Base-by-base conservation (phyloP, 2,329 filamentous ascomycete species). In the Botryotinia narcissicola region DNA sequence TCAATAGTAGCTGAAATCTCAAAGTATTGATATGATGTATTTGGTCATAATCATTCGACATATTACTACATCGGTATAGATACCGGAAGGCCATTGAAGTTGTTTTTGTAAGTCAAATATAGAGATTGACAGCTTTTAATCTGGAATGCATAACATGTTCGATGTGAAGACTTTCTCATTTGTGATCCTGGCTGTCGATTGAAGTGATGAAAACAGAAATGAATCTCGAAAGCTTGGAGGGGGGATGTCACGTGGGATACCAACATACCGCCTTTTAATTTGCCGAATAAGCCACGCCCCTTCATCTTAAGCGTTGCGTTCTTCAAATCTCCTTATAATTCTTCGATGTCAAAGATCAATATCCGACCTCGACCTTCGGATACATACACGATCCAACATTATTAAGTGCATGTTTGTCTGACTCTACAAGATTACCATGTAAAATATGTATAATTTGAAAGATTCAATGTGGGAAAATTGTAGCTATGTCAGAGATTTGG, bases 161-260 rank as follows among this genome's bases (percentile, higher is more conserved):
- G 9, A 51, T 25, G 1, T 18, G 22, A 25, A 51, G 0, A 25
- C 22, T 25, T n/a, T 54, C 48, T n/a, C 25, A 14, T 54, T n/a
- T n/a, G 48, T 22, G 25, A 29, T n/a, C n/a, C 48, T n/a, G 25
- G 6, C 12, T 14, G 48, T n/a, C 16, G 25, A 25, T 51, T 51
- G 3, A 25, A 25, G 46, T 51, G 46, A n/a, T n/a, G 16, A n/a
- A 54, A 25, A 54, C 48, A 29, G 3, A 54, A 54, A 29, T 54
- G n/a, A 18, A 29, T 54, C n/a, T 29, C 51, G 14, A 29, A 4
- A 54, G 14, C 3, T 32, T 25, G 3, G n/a, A 57, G n/a, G n/a
- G 2, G 37, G 37, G 0, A 12, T 29, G 51, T 57, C n/a, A 57
- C 51, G 51, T 57, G 51, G 0, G 0, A 3, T 9, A 0, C 3